These are phyloP conservation scores for Pseudotulostoma volvatum DNA, from an alignment of 495 filamentous ascomycete species.

Conservation along the genomic window DNA sequence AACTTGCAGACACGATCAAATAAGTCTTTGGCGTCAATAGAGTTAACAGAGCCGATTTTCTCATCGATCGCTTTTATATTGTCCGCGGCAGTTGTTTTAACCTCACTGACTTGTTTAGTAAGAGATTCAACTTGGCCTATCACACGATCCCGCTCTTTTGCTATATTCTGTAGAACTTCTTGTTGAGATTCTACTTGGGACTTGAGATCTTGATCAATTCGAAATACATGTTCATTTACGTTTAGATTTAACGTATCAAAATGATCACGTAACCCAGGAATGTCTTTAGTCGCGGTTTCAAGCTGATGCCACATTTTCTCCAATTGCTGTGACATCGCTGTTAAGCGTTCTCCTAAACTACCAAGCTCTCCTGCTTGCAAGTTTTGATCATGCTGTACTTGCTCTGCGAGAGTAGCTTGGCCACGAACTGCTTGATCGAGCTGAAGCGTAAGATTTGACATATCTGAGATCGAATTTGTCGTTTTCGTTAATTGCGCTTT, in stretches of 20 bases:
- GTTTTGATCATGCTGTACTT: neutral
- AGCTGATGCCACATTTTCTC: neutral
- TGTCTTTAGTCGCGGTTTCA: neutral
- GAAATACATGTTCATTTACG: neutral
- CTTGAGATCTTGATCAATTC: neutral
- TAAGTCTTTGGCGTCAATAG: too few species aligned
- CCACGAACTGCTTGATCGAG: neutral
- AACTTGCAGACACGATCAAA: too few species aligned
- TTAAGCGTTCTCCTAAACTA: neutral
- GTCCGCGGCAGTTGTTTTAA: constrained; percentile 1
- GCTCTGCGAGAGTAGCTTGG: neutral
- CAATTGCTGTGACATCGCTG: neutral
- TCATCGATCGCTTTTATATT: neutral
- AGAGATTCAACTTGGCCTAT: constrained; percentile 1
- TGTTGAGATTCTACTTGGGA: constrained; percentile 1
- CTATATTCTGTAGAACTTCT: constrained; percentile 2
- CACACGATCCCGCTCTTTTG: constrained; percentile 4
- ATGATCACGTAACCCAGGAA: neutral
- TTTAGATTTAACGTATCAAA: neutral
- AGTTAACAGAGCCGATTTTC: neutral
- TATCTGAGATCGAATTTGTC: neutral
- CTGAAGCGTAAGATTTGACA: neutral
- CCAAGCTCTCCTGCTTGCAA: neutral
- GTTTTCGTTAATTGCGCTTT: neutral
- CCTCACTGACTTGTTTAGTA: neutral